Evolutionary conservation across 2,329 filamentous ascomycete species (phyloP), one percentile per base, ranked within the genome.

Genomic region (Colletotrichum scovillei): DNA sequence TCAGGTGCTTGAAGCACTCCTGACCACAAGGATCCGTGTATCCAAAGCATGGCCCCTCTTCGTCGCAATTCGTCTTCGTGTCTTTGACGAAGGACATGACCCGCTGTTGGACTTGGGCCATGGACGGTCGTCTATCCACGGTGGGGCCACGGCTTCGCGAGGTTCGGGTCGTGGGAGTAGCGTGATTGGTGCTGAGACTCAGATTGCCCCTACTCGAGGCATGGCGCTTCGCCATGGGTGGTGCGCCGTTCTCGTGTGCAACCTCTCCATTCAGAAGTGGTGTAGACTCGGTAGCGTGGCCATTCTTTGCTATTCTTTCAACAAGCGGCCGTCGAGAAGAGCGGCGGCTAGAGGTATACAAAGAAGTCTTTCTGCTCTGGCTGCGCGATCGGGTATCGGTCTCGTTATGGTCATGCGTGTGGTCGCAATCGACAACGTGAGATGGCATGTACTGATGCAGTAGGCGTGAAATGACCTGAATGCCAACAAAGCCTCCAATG

Each of bases 351-450:
- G 79, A 28, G n/a, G 53, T 53, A 55, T 75, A 69, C 26, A 67
- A 28, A 19, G 73, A 73, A 8, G 74, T 67, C 56, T 57, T 75
- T 24, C 73, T 66, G 53, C 69, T 75, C 55, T 69, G 74, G 24
- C 74, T 75, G 59, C 74, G 69, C 11, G 74, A 75, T 16, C 73
- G 73, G 46, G 82, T 79, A 19, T 81, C 81, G 30, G 74, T 74
- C 5, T 78, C 79, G 74, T 87, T 83, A 24, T 95, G 93, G 74
- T 87, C 84, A 22, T 95, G 93, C 57, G 87, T 89, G 78, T 95
- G 93, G 75, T 94, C 93, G 82, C 94, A 97, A 79, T 94, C 93
- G 67, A 95, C 93, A 5, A 95, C 92, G 77, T 95, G 92, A 22
- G 93, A 94, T 7, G 94, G 94, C 79, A 95, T 91, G 76, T 91